phyloP scores from a whole-genome alignment of 768 basidiomycete genomes.

The Gyrodon lividus region DNA sequence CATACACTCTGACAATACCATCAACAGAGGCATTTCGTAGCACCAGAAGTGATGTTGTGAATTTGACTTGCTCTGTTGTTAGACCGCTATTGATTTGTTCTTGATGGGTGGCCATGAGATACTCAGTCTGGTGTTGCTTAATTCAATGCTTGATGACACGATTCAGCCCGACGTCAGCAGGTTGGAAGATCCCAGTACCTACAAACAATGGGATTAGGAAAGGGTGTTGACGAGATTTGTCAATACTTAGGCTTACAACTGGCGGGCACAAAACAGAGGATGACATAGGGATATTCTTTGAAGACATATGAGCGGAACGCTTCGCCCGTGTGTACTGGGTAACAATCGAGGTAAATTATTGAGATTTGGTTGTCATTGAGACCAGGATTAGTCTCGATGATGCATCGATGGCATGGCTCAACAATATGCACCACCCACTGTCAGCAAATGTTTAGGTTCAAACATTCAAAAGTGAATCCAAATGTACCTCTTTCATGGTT shows the following conservation, averaged over 20 bases:
- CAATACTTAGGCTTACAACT: too few relatives aligned
- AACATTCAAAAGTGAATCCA: background rate
- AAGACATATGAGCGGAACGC: constrained; percentile 15
- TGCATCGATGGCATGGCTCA: constrained; percentile 3
- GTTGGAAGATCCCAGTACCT: constrained; percentile 14
- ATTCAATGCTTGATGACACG: constrained; percentile 27
- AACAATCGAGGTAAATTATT: constrained; percentile 27
- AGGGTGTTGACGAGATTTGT: too few relatives aligned
- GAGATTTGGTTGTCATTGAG: constrained; percentile 14
- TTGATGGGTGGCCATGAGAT: constrained; percentile 15
- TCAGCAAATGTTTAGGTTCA: background rate
- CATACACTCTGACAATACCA: constrained; percentile 14
- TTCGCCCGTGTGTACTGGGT: constrained; percentile 27
- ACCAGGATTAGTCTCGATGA: constrained; percentile 12
- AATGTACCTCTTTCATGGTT: constrained; percentile 23
- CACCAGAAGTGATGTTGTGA: constrained; percentile 17
- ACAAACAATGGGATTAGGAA: too few relatives aligned
- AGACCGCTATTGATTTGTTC: constrained; percentile 15
- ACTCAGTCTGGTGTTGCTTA: constrained; percentile 14
- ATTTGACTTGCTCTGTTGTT: constrained; percentile 14
- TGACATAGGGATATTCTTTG: background rate
- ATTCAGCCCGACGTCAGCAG: constrained; percentile 32
- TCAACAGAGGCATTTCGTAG: constrained; percentile 22
- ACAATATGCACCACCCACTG: constrained; percentile 17
- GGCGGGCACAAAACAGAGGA: too few relatives aligned